Base-by-base conservation (phyloP, 805 yeast species). In the Candida chauliodis region DNA sequence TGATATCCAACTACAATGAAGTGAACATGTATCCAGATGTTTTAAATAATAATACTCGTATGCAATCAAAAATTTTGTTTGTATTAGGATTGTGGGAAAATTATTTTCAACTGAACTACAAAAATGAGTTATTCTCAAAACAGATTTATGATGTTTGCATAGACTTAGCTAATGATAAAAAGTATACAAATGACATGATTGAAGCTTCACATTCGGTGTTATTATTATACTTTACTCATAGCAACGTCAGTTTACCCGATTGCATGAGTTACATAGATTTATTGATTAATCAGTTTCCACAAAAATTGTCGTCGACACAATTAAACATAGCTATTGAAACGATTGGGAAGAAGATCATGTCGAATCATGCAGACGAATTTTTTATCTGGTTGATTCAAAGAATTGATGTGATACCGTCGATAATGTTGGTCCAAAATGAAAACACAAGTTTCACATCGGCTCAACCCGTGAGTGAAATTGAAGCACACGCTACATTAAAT, bases 201-300 rank as follows among this genome's bases (percentile, higher is more conserved):
- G 91, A 84, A 51, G 75, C 81, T 0, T 67, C 79, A 1, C 91
- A 84, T 52, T 78, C 88, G 0, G 82, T 81, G 1, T 43, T 68
- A 14, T 49, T 68, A 23, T 52, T 62, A 8, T 62, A 59, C 37
- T 65, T 67, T 38, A 51, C 73, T 11, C 57, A 56, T 22, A 47
- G 44, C 19, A 46, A 50, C 6, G 38, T 43, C 6, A 45, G 49
- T 20, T 31, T 59, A 8, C 36, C 42, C 8, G 52, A 53, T 29
- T 50, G 54, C 15, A 42, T 61, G 27, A 37, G 55, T 25, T 82
- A 82, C 48, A 53, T 78, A 7, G 63, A 63, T 3, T 57, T 76
- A 15, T 62, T 78, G 1, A 50, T 76, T 7, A 45, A 56, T 2
- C 83, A 82, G 43, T 84, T 79, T 49, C 91, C 91, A 0, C 42